These are phyloP conservation scores for Fusarium zealandicum DNA, from an alignment of 2,329 filamentous ascomycete genomes.

Conservation along the genomic window DNA sequence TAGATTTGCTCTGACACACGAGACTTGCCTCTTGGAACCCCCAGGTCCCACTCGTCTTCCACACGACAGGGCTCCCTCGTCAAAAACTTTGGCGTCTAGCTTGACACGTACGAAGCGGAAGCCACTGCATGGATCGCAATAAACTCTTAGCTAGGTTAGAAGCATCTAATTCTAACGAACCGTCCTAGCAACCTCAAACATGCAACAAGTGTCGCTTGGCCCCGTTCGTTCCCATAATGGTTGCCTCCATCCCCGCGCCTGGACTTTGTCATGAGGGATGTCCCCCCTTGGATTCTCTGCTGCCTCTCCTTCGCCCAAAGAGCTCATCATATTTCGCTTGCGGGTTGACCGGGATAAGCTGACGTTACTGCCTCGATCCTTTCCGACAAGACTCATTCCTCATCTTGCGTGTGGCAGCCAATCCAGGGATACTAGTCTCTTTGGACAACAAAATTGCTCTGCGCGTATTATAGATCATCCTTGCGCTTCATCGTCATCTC, in stretches of 20 bases:
- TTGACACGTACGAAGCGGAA: slow-evolving; percentile 11
- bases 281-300: background rate
- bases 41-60: slow-evolving; percentile 24
- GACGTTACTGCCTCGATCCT: slow-evolving; percentile 14
- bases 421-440: slow-evolving; percentile 33
- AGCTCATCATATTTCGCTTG: slow-evolving; percentile 10
- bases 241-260: slow-evolving; percentile 1
- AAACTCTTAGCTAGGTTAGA: slow-evolving; percentile 17
- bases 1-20: slow-evolving; percentile 33
- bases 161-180: slow-evolving; percentile 34
- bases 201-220: slow-evolving; percentile 33
- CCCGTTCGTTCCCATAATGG: slow-evolving; percentile 23
- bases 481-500: slow-evolving; percentile 35
- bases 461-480: slow-evolving; percentile 33
- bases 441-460: slow-evolving; percentile 31
- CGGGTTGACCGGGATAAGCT: slow-evolving; percentile 24
- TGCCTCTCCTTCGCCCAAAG: background rate
- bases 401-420: slow-evolving; percentile 20
- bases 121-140: slow-evolving; percentile 8
- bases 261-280: background rate
- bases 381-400: slow-evolving; percentile 9
- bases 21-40: slow-evolving; percentile 21
- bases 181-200: slow-evolving; percentile 63
- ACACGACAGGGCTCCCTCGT: slow-evolving; percentile 30
- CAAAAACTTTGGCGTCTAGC: slow-evolving; percentile 17